A percentile compares a stretch with the other conserved stretches of the same genome.
Conservation (phyloP, 768 basidiomycete species). For the Hygrophorus pudorinus region DNA sequence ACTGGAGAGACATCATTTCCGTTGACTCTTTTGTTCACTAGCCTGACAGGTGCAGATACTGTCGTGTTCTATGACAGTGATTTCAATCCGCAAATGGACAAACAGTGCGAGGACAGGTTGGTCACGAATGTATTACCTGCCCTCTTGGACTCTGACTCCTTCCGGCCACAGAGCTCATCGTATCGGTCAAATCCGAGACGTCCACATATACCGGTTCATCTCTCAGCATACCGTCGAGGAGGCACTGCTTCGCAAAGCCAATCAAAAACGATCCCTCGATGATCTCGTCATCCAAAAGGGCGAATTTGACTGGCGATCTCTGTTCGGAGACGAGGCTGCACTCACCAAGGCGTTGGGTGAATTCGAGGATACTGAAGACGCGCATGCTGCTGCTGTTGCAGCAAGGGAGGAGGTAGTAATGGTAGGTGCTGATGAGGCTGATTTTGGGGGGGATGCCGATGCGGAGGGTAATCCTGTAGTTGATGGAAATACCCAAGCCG, state of each 20-base stretch:
- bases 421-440: slow-evolving; percentile 72
- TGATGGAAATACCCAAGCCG: not conserved
- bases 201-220: slow-evolving; percentile 93
- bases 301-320: slow-evolving; percentile 87
- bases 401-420: slow-evolving; percentile 60
- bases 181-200: slow-evolving; percentile 95
- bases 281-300: slow-evolving; percentile 88
- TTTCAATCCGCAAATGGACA: slow-evolving; percentile 96
- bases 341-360: slow-evolving; percentile 71
- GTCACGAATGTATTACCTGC: slow-evolving; percentile 9
- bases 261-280: slow-evolving; percentile 90
- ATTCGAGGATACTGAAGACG: slow-evolving; percentile 85
- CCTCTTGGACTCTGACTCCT: not conserved
- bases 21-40: slow-evolving; percentile 21
- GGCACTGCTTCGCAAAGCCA: slow-evolving; percentile 93
- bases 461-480: slow-evolving; percentile 1
- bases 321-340: slow-evolving; percentile 60
- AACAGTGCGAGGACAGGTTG: slow-evolving; percentile 89
- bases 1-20: slow-evolving; percentile 11
- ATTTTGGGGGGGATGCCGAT: slow-evolving; percentile 50
- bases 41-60: slow-evolving; percentile 83
- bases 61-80: slow-evolving; percentile 97
- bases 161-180: slow-evolving; percentile 67
- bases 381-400: slow-evolving; percentile 69
- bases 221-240: slow-evolving; percentile 89